These are phyloP conservation scores for Basidiobolus meristosporus DNA, from an alignment of 371 early-diverging fungal species.

Conservation along the genomic window DNA sequence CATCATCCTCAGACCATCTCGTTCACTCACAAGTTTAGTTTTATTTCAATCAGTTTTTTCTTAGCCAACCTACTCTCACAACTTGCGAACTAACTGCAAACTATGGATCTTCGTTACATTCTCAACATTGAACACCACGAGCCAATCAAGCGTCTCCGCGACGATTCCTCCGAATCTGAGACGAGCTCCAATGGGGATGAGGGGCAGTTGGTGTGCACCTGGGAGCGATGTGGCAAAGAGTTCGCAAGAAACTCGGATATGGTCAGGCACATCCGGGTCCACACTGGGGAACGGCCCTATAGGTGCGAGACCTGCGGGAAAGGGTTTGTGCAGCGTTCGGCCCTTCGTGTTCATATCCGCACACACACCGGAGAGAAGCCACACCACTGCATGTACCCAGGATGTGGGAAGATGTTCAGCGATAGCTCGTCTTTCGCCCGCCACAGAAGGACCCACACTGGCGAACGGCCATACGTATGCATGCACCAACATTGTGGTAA, in stretches of 20 bases:
- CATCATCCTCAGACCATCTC: no score
- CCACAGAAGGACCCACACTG: conserved; percentile 55
- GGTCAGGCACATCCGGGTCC: conserved; percentile 40
- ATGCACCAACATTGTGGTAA: conserved; percentile 47
- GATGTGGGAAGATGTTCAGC: conserved; percentile 1
- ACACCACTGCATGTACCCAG: conserved; percentile 8
- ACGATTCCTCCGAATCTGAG: no score
- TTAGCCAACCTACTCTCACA: no score
- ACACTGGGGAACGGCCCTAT: conserved; percentile 52
- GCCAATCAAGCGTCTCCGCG: no score
- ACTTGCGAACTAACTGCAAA: no score
- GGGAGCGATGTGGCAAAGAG: conserved; percentile 33
- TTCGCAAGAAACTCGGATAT: conserved; percentile 52
- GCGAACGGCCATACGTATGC: conserved; percentile 56
- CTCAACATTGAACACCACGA: no score
- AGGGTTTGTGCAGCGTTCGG: conserved; percentile 38
- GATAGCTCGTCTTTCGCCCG: conserved; percentile 63
- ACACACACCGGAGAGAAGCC: conserved; percentile 51
- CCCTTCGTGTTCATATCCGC: conserved; percentile 38
- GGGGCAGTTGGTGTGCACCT: no score
- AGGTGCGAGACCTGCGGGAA: conserved; percentile 35
- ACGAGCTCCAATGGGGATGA: no score
- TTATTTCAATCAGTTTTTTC: no score
- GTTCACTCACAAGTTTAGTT: no score
- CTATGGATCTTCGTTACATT: no score